Conservation (phyloP, 2,329 filamentous ascomycete species). For the Apiospora rasikravindrae region DNA sequence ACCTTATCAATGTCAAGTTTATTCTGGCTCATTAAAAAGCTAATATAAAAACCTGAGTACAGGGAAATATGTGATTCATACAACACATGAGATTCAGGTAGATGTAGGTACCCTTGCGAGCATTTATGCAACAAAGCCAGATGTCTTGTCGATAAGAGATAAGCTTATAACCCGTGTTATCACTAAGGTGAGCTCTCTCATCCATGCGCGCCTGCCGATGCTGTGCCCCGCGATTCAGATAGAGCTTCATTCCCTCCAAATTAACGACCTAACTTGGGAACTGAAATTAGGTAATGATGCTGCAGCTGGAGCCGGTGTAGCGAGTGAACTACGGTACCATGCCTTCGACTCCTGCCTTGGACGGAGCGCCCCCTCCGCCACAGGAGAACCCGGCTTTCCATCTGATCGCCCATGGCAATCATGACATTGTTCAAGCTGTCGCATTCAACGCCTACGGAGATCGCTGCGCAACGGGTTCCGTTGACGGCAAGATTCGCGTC, state of each 20-base stretch:
- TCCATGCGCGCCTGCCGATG: background rate
- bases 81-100: background rate
- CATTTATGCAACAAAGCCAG: background rate
- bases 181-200: background rate
- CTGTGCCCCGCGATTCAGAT: background rate
- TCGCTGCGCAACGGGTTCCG: constrained; percentile 87
- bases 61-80: background rate
- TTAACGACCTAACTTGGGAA: background rate
- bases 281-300: background rate
- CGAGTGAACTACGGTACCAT: constrained; percentile 17
- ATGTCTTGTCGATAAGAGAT: background rate
- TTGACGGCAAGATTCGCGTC: constrained; percentile 91
- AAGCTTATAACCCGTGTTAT: background rate
- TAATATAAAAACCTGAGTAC: background rate
- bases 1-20: background rate
- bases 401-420: constrained; percentile 75
- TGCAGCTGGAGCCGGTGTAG: background rate
- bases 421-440: constrained; percentile 81
- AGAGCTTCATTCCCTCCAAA: constrained; percentile 8
- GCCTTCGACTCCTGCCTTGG: constrained; percentile 22
- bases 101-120: background rate
- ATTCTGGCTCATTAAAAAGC: background rate
- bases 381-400: constrained; percentile 58
- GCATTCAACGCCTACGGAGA: constrained; percentile 93
- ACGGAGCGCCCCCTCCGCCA: constrained; percentile 22